phyloP scores from a whole-genome alignment of 2,329 filamentous ascomycete species.

The Amylocarpus encephaloides region DNA sequence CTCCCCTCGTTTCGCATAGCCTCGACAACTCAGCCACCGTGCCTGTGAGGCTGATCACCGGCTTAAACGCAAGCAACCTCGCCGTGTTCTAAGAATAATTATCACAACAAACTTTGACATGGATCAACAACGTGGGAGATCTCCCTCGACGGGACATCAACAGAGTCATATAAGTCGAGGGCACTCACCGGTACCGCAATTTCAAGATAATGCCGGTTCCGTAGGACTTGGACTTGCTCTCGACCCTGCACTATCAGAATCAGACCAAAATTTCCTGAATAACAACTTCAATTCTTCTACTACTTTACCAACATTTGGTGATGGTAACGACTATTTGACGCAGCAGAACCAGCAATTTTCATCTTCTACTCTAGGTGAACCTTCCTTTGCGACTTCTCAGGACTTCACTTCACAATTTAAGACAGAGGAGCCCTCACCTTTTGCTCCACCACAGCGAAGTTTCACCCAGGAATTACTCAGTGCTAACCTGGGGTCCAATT shows the following conservation, averaged over 20 bases:
- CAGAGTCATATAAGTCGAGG: constrained; percentile 60
- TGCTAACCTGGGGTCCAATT: constrained; percentile 44
- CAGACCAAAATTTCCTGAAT: constrained; percentile 40
- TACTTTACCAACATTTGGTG: constrained; percentile 24
- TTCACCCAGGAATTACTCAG: constrained; percentile 44
- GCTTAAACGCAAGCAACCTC: constrained; percentile 18
- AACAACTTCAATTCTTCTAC: constrained; percentile 35
- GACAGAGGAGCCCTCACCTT: constrained; percentile 27
- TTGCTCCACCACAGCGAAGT: constrained; percentile 40
- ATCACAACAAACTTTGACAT: constrained; percentile 34
- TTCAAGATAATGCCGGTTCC: constrained; percentile 43
- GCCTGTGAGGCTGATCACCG: constrained; percentile 23
- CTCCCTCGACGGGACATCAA: constrained; percentile 53
- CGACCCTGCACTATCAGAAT: constrained; percentile 38
- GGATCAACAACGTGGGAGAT: constrained; percentile 56
- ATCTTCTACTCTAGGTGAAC: constrained; percentile 23
- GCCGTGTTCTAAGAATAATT: constrained; percentile 31
- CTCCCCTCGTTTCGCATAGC: constrained; percentile 26
- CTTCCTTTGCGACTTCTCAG: constrained; percentile 23
- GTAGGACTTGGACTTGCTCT: constrained; percentile 51
- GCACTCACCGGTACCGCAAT: constrained; percentile 56
- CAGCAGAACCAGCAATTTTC: constrained; percentile 29
- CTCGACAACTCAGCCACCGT: constrained; percentile 28
- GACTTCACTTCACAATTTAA: constrained; percentile 31
- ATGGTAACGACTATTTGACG: constrained; percentile 42